Evolutionary conservation across 1,284 basidiomycete genomes (phyloP).

Genomic region (Cutaneotrichosporon dermatis): DNA sequence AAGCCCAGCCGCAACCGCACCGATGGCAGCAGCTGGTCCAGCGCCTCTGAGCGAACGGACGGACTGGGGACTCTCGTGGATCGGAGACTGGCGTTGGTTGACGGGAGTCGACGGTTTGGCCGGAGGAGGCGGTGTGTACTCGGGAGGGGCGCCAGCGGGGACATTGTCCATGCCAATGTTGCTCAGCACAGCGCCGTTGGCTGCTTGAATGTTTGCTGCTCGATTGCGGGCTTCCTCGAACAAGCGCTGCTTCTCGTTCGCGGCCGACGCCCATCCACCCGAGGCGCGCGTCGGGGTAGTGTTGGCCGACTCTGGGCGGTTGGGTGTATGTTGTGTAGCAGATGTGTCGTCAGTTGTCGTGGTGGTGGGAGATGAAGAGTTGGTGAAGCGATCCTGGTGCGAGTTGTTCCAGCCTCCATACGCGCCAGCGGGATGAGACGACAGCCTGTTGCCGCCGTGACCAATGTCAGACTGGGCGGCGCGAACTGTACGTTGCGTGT

Average conservation of each 20-base stretch:
- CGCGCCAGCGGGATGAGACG: not conserved
- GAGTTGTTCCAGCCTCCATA: not conserved
- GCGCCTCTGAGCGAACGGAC: not conserved
- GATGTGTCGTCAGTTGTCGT: not conserved
- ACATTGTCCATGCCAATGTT: constrained; percentile 28
- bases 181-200: constrained; percentile 31
- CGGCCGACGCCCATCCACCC: constrained; percentile 23
- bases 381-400: not conserved
- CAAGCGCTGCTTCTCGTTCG: constrained; percentile 52
- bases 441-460: not conserved
- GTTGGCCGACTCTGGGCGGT: not conserved
- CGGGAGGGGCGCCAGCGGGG: constrained; percentile 10
- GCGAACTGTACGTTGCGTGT: not conserved
- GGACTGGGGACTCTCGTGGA: constrained; percentile 1
- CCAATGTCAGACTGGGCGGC: not conserved
- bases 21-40: too few species aligned
- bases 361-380: not conserved
- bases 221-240: constrained; percentile 62
- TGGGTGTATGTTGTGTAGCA: not conserved
- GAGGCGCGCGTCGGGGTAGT: not conserved
- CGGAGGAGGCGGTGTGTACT: constrained; percentile 6
- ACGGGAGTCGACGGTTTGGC: not conserved
- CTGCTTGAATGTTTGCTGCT: constrained; percentile 54
- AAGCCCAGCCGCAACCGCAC: too few species aligned
- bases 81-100: not conserved